Evolutionary conservation across 2,329 filamentous ascomycete genomes (phyloP).

Genomic region (Ambrosiella beaveri): DNA sequence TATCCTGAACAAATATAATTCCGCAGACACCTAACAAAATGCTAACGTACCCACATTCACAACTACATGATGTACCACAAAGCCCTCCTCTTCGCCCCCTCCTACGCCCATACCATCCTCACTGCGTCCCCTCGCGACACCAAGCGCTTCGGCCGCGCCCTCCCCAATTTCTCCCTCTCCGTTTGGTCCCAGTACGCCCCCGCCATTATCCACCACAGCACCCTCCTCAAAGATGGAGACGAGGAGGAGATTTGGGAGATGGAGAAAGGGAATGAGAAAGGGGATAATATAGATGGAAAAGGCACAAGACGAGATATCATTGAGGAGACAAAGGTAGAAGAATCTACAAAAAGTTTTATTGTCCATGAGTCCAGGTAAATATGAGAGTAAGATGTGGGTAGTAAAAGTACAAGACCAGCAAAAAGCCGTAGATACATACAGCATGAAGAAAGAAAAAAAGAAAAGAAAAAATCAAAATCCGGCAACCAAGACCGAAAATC

Average conservation of each 20-base stretch:
- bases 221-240: neutral
- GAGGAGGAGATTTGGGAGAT: neutral
- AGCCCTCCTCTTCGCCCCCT: neutral
- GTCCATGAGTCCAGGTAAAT: neutral
- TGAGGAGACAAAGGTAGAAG: neutral
- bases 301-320: neutral
- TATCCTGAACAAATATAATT: no score
- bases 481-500: neutral
- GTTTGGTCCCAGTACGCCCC: neutral
- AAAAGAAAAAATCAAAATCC: neutral
- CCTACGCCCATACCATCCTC: neutral
- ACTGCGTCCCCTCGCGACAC: neutral
- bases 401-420: neutral
- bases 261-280: neutral
- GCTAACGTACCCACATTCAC: neutral
- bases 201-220: neutral
- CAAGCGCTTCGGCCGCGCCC: neutral
- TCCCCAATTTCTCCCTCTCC: neutral
- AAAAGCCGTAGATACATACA: neutral
- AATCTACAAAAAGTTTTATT: neutral
- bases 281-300: neutral
- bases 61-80: neutral
- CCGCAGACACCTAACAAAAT: no score
- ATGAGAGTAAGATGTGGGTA: neutral
- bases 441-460: neutral